Evolutionary conservation across 495 filamentous ascomycete species (phyloP).

Genomic region (Sphaerosporella brunnea): DNA sequence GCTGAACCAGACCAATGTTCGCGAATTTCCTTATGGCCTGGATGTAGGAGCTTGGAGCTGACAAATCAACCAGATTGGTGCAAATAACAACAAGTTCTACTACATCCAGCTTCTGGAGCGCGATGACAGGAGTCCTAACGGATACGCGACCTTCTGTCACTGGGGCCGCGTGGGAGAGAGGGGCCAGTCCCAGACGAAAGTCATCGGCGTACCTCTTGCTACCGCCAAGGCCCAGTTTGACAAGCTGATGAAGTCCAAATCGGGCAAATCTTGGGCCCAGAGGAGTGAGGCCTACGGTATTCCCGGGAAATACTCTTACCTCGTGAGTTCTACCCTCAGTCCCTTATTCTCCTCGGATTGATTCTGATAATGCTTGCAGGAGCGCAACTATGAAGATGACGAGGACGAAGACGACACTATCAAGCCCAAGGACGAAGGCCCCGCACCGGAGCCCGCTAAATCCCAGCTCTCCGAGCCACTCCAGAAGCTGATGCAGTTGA

Average conservation of each 20-base stretch:
- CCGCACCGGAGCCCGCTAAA: constrained; percentile 19
- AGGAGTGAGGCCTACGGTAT: constrained; percentile 41
- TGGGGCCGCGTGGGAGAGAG: constrained; percentile 66
- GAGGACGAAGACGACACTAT: constrained; percentile 22
- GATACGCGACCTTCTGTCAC: constrained; percentile 25
- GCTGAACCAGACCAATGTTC: constrained; percentile 39
- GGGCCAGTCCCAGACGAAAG: constrained; percentile 40
- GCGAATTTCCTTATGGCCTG: not conserved
- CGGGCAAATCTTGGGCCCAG: constrained; percentile 48
- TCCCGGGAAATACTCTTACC: constrained; percentile 54
- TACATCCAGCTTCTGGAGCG: constrained; percentile 35
- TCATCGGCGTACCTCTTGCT: constrained; percentile 26
- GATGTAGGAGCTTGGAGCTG: not conserved
- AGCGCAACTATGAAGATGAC: constrained; percentile 45
- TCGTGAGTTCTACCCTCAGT: constrained; percentile 26
- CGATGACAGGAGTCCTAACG: constrained; percentile 10
- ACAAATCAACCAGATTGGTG: constrained; percentile 24
- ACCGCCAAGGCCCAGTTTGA: constrained; percentile 40
- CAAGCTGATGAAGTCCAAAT: constrained; percentile 64
- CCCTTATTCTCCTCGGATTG: constrained; percentile 14
- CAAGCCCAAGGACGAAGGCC: constrained; percentile 6
- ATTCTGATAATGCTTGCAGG: constrained; percentile 37
- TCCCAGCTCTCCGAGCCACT: constrained; percentile 33
- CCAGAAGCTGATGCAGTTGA: constrained; percentile 54
- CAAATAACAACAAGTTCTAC: constrained; percentile 62